Evolutionary conservation across 768 basidiomycete species (phyloP).

Genomic region (Hypholoma fasciculare): DNA sequence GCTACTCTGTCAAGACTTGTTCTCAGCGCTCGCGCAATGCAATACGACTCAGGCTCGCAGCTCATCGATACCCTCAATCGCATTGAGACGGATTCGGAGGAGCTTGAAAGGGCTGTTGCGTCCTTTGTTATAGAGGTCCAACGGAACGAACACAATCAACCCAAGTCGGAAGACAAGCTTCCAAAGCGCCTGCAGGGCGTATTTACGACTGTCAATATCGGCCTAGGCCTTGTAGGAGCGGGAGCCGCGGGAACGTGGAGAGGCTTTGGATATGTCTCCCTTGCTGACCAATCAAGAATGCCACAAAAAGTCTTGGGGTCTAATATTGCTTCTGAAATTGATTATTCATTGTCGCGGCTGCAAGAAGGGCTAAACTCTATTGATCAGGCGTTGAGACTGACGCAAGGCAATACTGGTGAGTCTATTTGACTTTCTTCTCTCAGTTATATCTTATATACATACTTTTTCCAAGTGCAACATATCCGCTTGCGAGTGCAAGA

Average conservation of each 20-base stretch:
- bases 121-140: conserved; percentile 75
- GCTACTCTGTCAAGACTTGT: conserved; percentile 89
- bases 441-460: neutral
- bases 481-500: conserved; percentile 45
- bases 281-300: conserved; percentile 47
- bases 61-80: conserved; percentile 64
- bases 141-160: conserved; percentile 42
- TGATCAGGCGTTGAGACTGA: conserved; percentile 29
- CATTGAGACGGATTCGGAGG: conserved; percentile 75
- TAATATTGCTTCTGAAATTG: conserved; percentile 57
- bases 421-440: neutral
- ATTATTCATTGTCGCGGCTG: conserved; percentile 43
- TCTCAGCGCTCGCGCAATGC: conserved; percentile 86
- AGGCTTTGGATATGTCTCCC: conserved; percentile 79
- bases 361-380: conserved; percentile 50
- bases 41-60: conserved; percentile 71
- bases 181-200: conserved; percentile 61
- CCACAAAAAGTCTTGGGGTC: conserved; percentile 49
- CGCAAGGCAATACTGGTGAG: conserved; percentile 39
- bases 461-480: conserved; percentile 34
- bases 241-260: conserved; percentile 79
- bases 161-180: conserved; percentile 27
- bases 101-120: conserved; percentile 69
- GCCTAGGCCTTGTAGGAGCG: conserved; percentile 78
- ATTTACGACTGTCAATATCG: conserved; percentile 63